Base-by-base conservation (phyloP, 1,284 basidiomycete genomes). In the Cryptococcus depauperatus region DNA sequence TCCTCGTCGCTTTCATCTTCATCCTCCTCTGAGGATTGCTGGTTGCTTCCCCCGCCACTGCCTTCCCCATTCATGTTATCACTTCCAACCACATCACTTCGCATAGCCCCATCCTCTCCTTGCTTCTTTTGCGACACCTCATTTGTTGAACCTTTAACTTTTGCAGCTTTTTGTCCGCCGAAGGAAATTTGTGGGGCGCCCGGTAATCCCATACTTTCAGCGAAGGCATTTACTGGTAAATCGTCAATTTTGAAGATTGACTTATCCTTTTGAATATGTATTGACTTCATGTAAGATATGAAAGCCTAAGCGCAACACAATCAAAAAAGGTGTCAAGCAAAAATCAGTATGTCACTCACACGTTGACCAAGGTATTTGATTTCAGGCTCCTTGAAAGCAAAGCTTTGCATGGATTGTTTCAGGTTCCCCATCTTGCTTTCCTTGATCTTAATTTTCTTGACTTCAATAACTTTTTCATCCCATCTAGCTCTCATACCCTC, bases 141-240 rank as follows among this genome's bases (percentile, higher is more conserved):
- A 51, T 55, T 57, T n/a, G 35, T 45, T 13, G 44, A 49, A 30
- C 57, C 58, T 41, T 51, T 50, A 22, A 51, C 52, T 41, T 57
- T 45, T 57, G 37, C 39, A 51, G 69, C 61, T 73, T 88, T 88
- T 61, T 88, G 89, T 72, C 90, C 89, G 41, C 86, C 66, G 58
- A 99, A 86, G 70, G 90, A 96, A 74, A 98, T 89, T 71, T 93
- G 96, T 2, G 95, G 95, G 22, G 85, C 84, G 37, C 95, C 93
- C 6, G 93, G 89, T 18, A 98, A 74, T 42, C 95, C 95, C 41
- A 99, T 77, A 5, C 88, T 84, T 42, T 85, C 84, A 0, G 95
- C 91, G 60, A 82, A 98, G 19, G 79, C 76, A 57, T 91, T 83
- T 3, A 85, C 76, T 1, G 92, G 91, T 8, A 95, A 77, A 49